phyloP scores from a whole-genome alignment of 371 early-diverging fungal species.

The Mortierella sp. region DNA sequence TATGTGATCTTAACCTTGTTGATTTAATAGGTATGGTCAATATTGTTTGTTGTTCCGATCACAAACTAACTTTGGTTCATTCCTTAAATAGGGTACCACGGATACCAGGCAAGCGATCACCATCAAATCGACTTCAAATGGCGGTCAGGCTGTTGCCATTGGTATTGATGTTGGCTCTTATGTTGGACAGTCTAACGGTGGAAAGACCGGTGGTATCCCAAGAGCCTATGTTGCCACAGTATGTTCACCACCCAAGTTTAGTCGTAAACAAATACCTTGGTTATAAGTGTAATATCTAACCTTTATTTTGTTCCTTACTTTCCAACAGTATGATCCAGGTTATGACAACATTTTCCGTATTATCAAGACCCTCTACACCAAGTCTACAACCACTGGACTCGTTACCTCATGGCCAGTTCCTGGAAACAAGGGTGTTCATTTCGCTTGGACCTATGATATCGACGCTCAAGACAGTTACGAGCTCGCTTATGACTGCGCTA shows the following conservation, averaged over 20 bases:
- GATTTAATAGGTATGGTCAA: neutral
- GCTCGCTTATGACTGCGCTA: constrained; percentile 9
- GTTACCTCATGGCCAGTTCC: constrained; percentile 41
- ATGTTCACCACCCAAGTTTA: neutral
- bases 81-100: neutral
- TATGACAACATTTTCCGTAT: constrained; percentile 38
- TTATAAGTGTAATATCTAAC: too few species aligned
- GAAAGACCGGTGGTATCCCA: constrained; percentile 31
- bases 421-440: constrained; percentile 41
- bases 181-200: constrained; percentile 31
- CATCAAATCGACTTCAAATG: constrained; percentile 13
- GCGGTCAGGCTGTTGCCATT: constrained; percentile 33
- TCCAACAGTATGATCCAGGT: constrained; percentile 32
- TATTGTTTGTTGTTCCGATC: neutral
- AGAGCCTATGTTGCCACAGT: constrained; percentile 27
- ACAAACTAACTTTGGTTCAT: neutral
- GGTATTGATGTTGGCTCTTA: constrained; percentile 34
- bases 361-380: constrained; percentile 26
- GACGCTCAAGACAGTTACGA: constrained; percentile 35
- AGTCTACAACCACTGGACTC: constrained; percentile 22
- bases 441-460: constrained; percentile 40
- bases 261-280: too few species aligned
- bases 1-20: neutral
- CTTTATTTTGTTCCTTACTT: too few species aligned
- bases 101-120: constrained; percentile 21